Base-by-base conservation (phyloP, 345 rosid genomes). In the Murraya paniculata region DNA sequence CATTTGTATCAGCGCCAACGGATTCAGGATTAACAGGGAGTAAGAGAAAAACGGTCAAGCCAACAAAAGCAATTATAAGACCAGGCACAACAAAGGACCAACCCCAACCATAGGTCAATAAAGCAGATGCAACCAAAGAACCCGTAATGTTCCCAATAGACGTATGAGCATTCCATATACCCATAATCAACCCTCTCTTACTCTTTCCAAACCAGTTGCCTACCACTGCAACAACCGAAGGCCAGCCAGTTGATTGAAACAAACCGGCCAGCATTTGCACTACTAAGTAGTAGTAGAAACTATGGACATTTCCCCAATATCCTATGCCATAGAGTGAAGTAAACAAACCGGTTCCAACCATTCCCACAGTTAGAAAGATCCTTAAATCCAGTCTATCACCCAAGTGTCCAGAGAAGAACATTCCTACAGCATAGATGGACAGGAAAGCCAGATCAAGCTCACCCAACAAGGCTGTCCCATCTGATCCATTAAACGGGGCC, bases 201-300 rank as follows among this genome's bases (percentile, higher is more conserved):
- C 82, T 91, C 89, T 92, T 96, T 57, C 96, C 93, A 66, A 89
- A 96, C 99, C 99, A 96, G 19, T 94, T 94, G 2, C 97, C 98
- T 6, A 96, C 91, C 55, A 94, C 94, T 10, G 99, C 98, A 69
- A 96, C 99, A 16, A 96, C 97, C 7, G 97, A 96, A 78, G 99
- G 99, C 99, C 99, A 94, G 10, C 99, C 98, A 22, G 95, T 96
- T 31, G 99, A 96, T 81, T 96, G 98, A 85, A 92, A 92, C 87
- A 90, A 81, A 56, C 97, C 99, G 0, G 97, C 94, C 71, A 91
- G 25, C 86, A 90, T 89, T 81, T 96, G 99, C n/a, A 86, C 76
- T 8, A 85, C 80, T 73, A 96, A 74, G 85, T 80, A 96, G 66
- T 88, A 94, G 85, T 88, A 91, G 80, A 90, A 91, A 80, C 68